These are phyloP conservation scores for Colletotrichum incanum DNA, from an alignment of 2,329 filamentous ascomycete genomes.

Conservation along the genomic window DNA sequence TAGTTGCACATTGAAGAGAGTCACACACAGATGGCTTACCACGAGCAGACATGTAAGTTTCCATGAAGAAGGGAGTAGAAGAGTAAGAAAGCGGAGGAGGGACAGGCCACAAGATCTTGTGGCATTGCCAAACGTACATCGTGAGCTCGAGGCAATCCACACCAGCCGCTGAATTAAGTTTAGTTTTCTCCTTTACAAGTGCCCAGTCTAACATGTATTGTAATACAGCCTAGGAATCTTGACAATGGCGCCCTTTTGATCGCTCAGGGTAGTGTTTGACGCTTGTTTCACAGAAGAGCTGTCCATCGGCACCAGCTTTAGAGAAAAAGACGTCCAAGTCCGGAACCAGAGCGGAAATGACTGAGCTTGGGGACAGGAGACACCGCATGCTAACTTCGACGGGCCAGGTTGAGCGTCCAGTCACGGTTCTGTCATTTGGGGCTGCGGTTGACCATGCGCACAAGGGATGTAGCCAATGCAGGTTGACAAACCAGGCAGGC, in stretches of 20 bases:
- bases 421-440: not conserved
- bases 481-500: not conserved
- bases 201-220: not conserved
- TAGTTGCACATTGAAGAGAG: not conserved
- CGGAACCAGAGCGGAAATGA: not conserved
- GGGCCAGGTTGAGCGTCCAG: not conserved
- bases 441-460: not conserved
- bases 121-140: too few relatives aligned
- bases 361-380: not conserved
- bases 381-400: not conserved
- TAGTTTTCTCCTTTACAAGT: not conserved
- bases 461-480: not conserved
- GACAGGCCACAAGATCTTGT: not conserved
- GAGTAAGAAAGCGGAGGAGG: not conserved
- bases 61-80: not conserved
- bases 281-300: not conserved
- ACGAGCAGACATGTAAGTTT: not conserved
- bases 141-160: too few relatives aligned
- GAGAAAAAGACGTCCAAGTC: not conserved
- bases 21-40: too few relatives aligned
- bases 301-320: not conserved
- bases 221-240: not conserved
- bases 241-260: not conserved
- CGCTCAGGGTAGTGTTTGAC: not conserved
- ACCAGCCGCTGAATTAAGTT: not conserved